Evolutionary conservation across 2,329 filamentous ascomycete genomes (phyloP).

Genomic region (Botrytis fabae): DNA sequence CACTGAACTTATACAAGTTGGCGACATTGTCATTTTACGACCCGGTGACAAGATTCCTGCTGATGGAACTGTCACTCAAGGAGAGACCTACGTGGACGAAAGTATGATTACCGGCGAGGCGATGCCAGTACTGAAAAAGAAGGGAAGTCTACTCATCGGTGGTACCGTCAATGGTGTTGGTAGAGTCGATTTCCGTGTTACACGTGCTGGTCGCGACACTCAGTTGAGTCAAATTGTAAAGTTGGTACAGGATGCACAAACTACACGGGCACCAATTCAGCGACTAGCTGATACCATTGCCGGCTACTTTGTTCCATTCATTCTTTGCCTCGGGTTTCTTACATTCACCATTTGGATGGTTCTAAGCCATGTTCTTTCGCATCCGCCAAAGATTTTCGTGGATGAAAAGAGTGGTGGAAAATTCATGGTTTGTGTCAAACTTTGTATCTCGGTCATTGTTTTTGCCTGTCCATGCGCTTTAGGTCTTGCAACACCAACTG

Average conservation of each 20-base stretch:
- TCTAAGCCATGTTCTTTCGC: slow-evolving; percentile 77
- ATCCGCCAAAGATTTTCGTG: slow-evolving; percentile 88
- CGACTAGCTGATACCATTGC: slow-evolving; percentile 86
- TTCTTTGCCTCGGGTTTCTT: slow-evolving; percentile 77
- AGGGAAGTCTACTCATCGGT: slow-evolving; percentile 78
- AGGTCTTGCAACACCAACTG: slow-evolving; percentile 92
- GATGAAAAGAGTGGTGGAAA: slow-evolving; percentile 80
- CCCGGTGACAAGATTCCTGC: slow-evolving; percentile 97
- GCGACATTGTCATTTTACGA: slow-evolving; percentile 87
- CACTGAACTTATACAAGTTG: slow-evolving; percentile 90
- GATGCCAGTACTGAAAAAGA: slow-evolving; percentile 88
- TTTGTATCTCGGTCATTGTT: slow-evolving; percentile 97
- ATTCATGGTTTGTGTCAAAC: slow-evolving; percentile 93
- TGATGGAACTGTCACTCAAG: slow-evolving; percentile 81
- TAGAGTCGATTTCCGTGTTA: slow-evolving; percentile 88
- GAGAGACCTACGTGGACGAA: slow-evolving; percentile 92
- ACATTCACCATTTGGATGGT: slow-evolving; percentile 96
- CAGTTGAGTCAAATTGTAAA: slow-evolving; percentile 98
- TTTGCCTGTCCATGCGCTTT: slow-evolving; percentile 97
- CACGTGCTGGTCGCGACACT: slow-evolving; percentile 88
- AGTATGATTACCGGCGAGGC: slow-evolving; percentile 99
- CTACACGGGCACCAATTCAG: slow-evolving; percentile 90
- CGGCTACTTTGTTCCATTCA: slow-evolving; percentile 89
- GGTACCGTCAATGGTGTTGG: slow-evolving; percentile 95
- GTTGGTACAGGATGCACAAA: slow-evolving; percentile 97